phyloP scores from a whole-genome alignment of 148 eudicot species.

The Rhododendron kiyosumense region DNA sequence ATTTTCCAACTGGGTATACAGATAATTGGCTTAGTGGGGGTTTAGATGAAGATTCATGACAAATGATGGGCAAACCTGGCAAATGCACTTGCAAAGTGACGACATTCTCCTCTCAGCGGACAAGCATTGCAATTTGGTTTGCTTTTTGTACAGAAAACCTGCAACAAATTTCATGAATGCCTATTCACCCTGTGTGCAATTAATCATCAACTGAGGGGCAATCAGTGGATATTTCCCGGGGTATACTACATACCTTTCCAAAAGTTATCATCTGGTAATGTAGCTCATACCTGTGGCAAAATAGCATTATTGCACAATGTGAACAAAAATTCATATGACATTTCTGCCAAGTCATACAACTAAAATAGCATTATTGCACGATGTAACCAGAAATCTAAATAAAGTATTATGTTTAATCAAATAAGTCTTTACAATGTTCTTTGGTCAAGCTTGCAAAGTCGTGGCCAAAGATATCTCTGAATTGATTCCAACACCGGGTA shows the following conservation, averaged over 20 bases:
- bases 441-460: constrained; percentile 98
- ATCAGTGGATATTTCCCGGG: background rate
- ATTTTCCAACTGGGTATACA: background rate
- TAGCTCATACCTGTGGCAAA: constrained; percentile 68
- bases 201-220: background rate
- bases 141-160: constrained; percentile 98
- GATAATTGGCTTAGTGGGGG: background rate
- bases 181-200: background rate
- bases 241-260: constrained; percentile 65
- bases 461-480: constrained; percentile 93
- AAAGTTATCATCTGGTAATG: constrained; percentile 99
- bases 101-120: constrained; percentile 93
- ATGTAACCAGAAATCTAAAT: constrained; percentile 6
- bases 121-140: constrained; percentile 98
- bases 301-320: constrained; percentile 12
- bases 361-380: background rate
- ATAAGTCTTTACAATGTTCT: constrained; percentile 63
- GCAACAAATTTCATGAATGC: constrained; percentile 19
- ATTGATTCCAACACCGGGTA: constrained; percentile 92
- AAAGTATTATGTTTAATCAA: background rate
- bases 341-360: background rate
- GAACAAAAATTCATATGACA: background rate
- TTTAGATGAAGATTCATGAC: background rate
- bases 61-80: constrained; percentile 58
- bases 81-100: constrained; percentile 98